These are phyloP conservation scores for Lactarius sanguifluus DNA, from an alignment of 768 basidiomycete species.

Conservation along the genomic window DNA sequence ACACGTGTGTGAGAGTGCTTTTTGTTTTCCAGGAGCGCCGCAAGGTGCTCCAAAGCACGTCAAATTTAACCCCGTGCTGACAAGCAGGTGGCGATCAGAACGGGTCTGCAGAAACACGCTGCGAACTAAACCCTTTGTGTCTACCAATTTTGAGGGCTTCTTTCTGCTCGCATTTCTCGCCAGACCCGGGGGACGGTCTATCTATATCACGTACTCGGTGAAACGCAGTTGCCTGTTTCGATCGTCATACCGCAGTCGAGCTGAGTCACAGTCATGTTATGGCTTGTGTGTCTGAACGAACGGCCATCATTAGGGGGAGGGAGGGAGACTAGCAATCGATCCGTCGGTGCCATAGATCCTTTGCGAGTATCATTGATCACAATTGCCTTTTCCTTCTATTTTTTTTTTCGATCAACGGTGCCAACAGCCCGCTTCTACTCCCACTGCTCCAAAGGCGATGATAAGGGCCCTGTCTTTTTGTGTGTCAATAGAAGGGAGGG, in stretches of 20 bases:
- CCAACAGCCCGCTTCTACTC: constrained; percentile 23
- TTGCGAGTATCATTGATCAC: constrained; percentile 18
- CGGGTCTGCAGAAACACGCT: constrained; percentile 16
- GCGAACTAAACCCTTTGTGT: constrained; percentile 28
- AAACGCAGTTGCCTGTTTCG: constrained; percentile 21
- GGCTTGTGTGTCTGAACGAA: constrained; percentile 10
- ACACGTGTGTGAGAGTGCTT: constrained; percentile 19
- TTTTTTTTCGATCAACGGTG: constrained; percentile 26
- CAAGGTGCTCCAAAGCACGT: constrained; percentile 24
- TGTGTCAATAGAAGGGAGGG: constrained; percentile 23
- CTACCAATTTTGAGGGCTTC: constrained; percentile 20
- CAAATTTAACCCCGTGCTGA: constrained; percentile 26
- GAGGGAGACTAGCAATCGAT: constrained; percentile 8
- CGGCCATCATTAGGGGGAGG: constrained; percentile 9
- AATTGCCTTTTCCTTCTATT: constrained; percentile 20
- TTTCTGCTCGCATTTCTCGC: constrained; percentile 14
- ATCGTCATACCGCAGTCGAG: constrained; percentile 13
- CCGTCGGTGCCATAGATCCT: constrained; percentile 10
- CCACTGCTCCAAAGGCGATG: constrained; percentile 11
- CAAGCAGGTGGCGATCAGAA: constrained; percentile 25
- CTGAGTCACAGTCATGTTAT: constrained; percentile 19
- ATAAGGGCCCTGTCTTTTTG: constrained; percentile 25
- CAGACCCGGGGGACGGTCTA: constrained; percentile 18
- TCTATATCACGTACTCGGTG: constrained; percentile 28
- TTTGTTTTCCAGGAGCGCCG: constrained; percentile 25